Conservation (phyloP, 2,329 filamentous ascomycete genomes). For the Ceratocystis variospora region DNA sequence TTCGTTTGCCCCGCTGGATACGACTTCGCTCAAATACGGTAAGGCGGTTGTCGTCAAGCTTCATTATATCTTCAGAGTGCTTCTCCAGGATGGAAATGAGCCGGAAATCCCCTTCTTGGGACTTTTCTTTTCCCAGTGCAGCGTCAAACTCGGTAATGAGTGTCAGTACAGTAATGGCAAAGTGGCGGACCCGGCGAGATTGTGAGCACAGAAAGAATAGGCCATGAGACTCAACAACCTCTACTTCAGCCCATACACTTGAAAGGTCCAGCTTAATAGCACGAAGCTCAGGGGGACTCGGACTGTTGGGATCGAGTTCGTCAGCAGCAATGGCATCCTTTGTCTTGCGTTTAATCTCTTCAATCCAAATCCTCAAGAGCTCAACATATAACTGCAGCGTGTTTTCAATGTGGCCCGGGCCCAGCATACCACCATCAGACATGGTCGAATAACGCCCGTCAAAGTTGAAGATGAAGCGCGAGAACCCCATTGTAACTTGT, state of each 20-base stretch:
- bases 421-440: conserved; percentile 94
- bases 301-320: conserved; percentile 27
- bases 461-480: conserved; percentile 96
- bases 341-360: conserved; percentile 80
- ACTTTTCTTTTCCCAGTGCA: conserved; percentile 54
- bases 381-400: conserved; percentile 88
- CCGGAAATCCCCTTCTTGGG: conserved; percentile 43
- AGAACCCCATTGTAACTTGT: conserved; percentile 91
- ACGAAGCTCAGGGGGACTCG: conserved; percentile 44
- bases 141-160: conserved; percentile 89
- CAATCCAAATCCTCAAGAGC: conserved; percentile 90
- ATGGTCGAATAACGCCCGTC: conserved; percentile 95
- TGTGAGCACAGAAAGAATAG: conserved; percentile 96
- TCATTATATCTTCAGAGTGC: conserved; percentile 76
- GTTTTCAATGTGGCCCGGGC: conserved; percentile 84
- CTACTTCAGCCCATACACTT: conserved; percentile 80
- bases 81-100: conserved; percentile 88
- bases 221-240: conserved; percentile 92
- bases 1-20: conserved; percentile 76
- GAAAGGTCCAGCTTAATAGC: conserved; percentile 72
- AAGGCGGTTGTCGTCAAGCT: conserved; percentile 80
- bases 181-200: conserved; percentile 73
- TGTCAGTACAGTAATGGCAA: conserved; percentile 81
- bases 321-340: conserved; percentile 55
- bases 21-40: conserved; percentile 86